Evolutionary conservation across 23 red algal species (phyloP).

Genomic region (Agarophyton chilense): DNA sequence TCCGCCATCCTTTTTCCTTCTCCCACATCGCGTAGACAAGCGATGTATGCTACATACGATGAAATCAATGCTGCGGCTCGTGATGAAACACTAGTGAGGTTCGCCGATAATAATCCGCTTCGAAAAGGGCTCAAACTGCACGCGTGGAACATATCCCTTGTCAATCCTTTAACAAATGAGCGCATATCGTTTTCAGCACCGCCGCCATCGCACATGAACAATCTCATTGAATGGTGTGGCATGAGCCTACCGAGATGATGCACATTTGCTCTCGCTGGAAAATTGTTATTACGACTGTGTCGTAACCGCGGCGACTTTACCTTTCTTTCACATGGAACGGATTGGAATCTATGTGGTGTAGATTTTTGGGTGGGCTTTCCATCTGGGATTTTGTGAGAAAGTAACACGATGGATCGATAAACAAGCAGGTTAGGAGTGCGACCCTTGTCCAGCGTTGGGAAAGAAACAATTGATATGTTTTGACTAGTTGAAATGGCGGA

Average conservation of each 20-base stretch:
- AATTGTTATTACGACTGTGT: too few species aligned
- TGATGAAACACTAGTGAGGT: neutral
- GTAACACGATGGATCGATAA: too few species aligned
- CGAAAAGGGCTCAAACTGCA: slow-evolving; percentile 77
- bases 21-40: slow-evolving; percentile 6
- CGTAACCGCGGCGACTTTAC: too few species aligned
- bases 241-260: slow-evolving; percentile 12
- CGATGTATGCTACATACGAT: slow-evolving; percentile 47
- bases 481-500: too few species aligned
- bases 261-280: too few species aligned
- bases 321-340: too few species aligned
- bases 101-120: slow-evolving; percentile 53
- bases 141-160: slow-evolving; percentile 54
- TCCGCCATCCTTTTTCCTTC: neutral
- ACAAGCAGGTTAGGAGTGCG: too few species aligned
- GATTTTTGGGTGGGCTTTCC: too few species aligned
- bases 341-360: too few species aligned
- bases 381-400: too few species aligned
- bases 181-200: slow-evolving; percentile 41
- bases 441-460: too few species aligned
- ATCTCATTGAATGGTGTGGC: slow-evolving; percentile 36
- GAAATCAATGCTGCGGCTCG: slow-evolving; percentile 55
- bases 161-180: slow-evolving; percentile 38
- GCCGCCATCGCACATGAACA: slow-evolving; percentile 35
- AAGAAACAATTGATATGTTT: too few species aligned